Conservation (phyloP, 176 grass and related monocot genomes). For the Aegilops bicornis region DNA sequence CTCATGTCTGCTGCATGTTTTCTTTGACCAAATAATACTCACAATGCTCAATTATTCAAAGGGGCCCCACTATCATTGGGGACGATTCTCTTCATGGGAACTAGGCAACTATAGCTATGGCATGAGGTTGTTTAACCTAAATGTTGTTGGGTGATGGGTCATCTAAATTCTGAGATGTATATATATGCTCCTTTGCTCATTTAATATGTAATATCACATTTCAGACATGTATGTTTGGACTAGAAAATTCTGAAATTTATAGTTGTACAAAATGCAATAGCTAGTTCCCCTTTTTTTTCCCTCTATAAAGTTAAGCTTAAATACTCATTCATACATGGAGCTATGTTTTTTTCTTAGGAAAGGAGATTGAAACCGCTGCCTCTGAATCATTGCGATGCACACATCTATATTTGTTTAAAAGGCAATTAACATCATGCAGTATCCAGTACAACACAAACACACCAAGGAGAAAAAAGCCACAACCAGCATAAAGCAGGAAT, state of each 20-base stretch:
- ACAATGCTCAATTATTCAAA: constrained; percentile 7
- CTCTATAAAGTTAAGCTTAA: no score
- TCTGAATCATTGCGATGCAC: no score
- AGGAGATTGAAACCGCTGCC: no score
- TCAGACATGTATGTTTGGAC: not conserved
- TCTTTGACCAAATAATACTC: constrained; percentile 38
- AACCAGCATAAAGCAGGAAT: no score
- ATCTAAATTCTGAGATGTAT: not conserved
- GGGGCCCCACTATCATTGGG: constrained; percentile 5
- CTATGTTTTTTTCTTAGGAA: no score
- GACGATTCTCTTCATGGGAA: constrained; percentile 4
- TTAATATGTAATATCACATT: not conserved
- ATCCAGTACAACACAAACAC: no score
- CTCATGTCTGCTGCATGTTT: constrained; percentile 23
- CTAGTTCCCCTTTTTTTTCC: not conserved
- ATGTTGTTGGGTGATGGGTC: constrained; percentile 35
- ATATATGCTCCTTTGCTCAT: not conserved
- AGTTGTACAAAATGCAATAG: not conserved
- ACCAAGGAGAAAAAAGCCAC: no score
- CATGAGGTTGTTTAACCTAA: not conserved
- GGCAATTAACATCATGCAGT: no score
- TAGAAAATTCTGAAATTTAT: not conserved
- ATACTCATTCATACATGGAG: not conserved
- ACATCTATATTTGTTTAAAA: no score
- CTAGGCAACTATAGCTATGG: not conserved